Evolutionary conservation across 208 protist species (phyloP).

Genomic region (Leishmania braziliensis): DNA sequence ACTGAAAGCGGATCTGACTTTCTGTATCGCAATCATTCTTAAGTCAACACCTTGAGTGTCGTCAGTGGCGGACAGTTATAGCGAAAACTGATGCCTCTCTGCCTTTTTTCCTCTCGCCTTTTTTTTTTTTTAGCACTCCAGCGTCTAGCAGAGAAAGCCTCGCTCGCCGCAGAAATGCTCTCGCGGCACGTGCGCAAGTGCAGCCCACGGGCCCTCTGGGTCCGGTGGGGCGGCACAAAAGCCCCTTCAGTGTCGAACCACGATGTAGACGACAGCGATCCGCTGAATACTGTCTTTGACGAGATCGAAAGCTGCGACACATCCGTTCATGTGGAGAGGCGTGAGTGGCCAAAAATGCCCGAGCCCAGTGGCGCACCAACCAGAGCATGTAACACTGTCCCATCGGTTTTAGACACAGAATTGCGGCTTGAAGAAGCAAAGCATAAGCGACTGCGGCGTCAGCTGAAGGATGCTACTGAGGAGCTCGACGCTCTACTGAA

Average conservation of each 20-base stretch:
- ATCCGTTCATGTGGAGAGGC: slow-evolving; percentile 11
- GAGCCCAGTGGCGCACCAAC: neutral
- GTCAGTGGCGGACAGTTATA: neutral
- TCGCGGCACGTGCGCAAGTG: neutral
- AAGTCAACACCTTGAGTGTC: neutral
- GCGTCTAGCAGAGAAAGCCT: neutral
- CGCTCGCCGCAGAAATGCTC: neutral
- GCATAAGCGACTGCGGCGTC: slow-evolving; percentile 20
- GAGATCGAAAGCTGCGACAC: slow-evolving; percentile 36
- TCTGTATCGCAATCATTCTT: neutral
- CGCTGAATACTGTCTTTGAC: slow-evolving; percentile 24
- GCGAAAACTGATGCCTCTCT: neutral
- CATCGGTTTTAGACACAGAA: slow-evolving; percentile 12
- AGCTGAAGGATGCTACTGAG: slow-evolving; percentile 46
- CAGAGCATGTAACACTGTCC: neutral
- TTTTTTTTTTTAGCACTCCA: too few species aligned
- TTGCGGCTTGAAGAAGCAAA: slow-evolving; percentile 28
- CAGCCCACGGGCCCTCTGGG: neutral
- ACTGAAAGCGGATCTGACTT: neutral
- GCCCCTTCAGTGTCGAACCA: neutral
- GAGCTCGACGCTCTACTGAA: slow-evolving; percentile 39
- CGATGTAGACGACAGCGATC: slow-evolving; percentile 1
- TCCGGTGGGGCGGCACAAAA: neutral
- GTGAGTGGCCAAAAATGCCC: neutral
- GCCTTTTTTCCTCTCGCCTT: neutral